Evolutionary conservation across 257 asterid species (phyloP).

Genomic region (Galeopsis tetrahit): DNA sequence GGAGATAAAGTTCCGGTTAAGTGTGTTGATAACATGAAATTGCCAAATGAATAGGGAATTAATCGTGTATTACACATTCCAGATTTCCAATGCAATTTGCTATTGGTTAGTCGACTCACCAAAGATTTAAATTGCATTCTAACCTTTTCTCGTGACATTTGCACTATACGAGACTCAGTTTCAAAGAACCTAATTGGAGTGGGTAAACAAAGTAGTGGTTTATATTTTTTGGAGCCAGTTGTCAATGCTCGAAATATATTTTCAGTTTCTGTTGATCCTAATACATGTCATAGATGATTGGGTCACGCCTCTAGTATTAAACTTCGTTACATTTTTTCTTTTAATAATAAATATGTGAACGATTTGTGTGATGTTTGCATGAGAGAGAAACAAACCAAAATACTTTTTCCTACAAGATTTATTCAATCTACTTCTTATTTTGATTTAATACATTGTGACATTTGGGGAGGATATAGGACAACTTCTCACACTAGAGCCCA

Average conservation of each 20-base stretch:
- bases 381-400: background rate
- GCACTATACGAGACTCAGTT: slow-evolving; percentile 1
- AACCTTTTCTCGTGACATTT: background rate
- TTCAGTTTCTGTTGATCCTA: background rate
- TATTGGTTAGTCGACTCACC: background rate
- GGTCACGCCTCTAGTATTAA: background rate
- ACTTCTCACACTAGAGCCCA: background rate
- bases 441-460: background rate
- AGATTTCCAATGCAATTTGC: background rate
- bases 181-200: slow-evolving; percentile 25
- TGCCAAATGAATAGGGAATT: background rate
- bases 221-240: background rate
- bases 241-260: background rate
- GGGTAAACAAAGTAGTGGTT: slow-evolving; percentile 24
- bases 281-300: background rate
- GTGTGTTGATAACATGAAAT: background rate
- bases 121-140: background rate
- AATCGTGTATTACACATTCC: background rate
- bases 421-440: background rate
- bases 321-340: background rate
- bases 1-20: background rate
- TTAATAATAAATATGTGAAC: background rate
- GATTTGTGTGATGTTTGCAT: background rate
- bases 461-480: background rate
- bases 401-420: background rate